Evolutionary conservation across 1,284 basidiomycete genomes (phyloP).

Genomic region (Cryptococcus sp.): DNA sequence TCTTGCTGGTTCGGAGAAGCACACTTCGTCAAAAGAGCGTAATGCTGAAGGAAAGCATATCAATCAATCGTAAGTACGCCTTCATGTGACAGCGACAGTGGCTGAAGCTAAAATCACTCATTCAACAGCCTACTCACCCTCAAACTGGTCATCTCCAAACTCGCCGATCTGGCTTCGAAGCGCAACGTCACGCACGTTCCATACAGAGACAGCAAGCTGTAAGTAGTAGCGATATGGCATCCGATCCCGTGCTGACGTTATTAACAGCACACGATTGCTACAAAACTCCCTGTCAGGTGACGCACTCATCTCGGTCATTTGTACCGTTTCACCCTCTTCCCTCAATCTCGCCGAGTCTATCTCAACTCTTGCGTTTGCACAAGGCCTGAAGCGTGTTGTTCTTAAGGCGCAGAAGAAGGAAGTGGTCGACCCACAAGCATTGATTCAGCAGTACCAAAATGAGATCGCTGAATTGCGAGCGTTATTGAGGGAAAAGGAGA

Average conservation of each 20-base stretch:
- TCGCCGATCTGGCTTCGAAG: conserved; percentile 81
- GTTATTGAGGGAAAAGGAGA: conserved; percentile 48
- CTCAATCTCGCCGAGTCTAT: conserved; percentile 72
- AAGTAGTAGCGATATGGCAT: conserved; percentile 19
- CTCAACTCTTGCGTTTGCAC: conserved; percentile 83
- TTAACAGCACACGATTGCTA: conserved; percentile 72
- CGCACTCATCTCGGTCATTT: conserved; percentile 93
- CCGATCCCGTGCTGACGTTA: background rate
- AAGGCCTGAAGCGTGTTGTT: conserved; percentile 57
- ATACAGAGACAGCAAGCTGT: conserved; percentile 87
- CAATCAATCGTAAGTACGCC: conserved; percentile 59
- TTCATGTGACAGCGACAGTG: background rate
- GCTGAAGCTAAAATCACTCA: background rate
- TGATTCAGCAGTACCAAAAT: conserved; percentile 81
- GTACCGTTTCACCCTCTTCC: conserved; percentile 83
- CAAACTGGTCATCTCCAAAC: conserved; percentile 82
- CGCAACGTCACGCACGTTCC: conserved; percentile 85
- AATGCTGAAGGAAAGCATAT: conserved; percentile 92
- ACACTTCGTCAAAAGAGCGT: conserved; percentile 87
- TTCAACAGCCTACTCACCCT: conserved; percentile 79
- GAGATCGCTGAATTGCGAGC: conserved; percentile 78
- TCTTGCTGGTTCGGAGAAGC: conserved; percentile 95
- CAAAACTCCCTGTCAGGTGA: conserved; percentile 94
- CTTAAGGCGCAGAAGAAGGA: conserved; percentile 90
- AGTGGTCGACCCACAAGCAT: conserved; percentile 85